phyloP scores from a whole-genome alignment of 163 green algal species.

The Prototheca cutis region DNA sequence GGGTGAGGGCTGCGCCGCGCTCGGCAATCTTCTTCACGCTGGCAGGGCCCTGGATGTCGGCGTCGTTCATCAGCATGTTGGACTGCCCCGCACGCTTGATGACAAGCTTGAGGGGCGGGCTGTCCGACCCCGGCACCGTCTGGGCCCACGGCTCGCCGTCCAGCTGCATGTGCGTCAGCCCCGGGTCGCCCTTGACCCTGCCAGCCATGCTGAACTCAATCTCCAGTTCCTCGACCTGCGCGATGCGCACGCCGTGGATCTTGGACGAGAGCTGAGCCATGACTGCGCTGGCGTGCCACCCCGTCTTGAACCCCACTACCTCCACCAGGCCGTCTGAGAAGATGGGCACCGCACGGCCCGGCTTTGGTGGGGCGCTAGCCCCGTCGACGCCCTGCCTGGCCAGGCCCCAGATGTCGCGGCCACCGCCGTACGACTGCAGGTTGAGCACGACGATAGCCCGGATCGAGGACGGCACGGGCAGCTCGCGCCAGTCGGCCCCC shows the following conservation, averaged over 20 bases:
- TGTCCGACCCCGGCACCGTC: slow-evolving; percentile 20
- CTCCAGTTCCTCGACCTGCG: slow-evolving; percentile 35
- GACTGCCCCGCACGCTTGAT: slow-evolving; percentile 4
- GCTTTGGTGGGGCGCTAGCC: too few relatives aligned
- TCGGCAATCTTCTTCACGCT: neutral
- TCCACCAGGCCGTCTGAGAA: slow-evolving; percentile 66
- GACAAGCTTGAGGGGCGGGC: neutral
- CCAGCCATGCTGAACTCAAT: slow-evolving; percentile 1
- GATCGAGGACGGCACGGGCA: slow-evolving; percentile 47
- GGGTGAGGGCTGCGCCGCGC: neutral
- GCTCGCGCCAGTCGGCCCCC: slow-evolving; percentile 36
- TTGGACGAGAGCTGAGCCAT: slow-evolving; percentile 36
- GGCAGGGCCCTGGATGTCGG: slow-evolving; percentile 4
- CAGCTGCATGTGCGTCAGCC: slow-evolving; percentile 41
- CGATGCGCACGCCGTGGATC: slow-evolving; percentile 40
- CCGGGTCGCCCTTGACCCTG: slow-evolving; percentile 8
- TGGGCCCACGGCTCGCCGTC: slow-evolving; percentile 54
- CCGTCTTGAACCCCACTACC: slow-evolving; percentile 38
- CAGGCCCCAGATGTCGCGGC: slow-evolving; percentile 69
- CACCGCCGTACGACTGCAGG: slow-evolving; percentile 63
- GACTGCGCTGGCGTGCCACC: slow-evolving; percentile 40
- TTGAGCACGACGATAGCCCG: slow-evolving; percentile 77
- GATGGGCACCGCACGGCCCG: slow-evolving; percentile 29
- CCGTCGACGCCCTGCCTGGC: neutral
- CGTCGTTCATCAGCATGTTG: slow-evolving; percentile 10